phyloP scores from a whole-genome alignment of 2,329 filamentous ascomycete genomes.

The Huntiella savannae region DNA sequence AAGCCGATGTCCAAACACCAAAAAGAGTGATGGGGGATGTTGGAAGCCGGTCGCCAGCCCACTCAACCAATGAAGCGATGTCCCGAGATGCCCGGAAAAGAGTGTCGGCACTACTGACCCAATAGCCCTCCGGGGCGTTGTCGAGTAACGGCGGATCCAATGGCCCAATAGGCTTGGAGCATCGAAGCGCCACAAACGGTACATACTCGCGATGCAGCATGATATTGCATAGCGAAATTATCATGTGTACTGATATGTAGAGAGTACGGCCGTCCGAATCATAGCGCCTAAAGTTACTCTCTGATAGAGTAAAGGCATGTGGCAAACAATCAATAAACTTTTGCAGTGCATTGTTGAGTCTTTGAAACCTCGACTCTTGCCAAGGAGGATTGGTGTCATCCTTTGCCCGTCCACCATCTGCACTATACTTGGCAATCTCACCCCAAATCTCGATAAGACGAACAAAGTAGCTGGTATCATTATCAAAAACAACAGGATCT shows the following conservation, averaged over 20 bases:
- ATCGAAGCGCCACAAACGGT: slow-evolving; percentile 20
- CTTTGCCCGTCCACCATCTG: slow-evolving; percentile 30
- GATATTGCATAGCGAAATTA: slow-evolving; percentile 45
- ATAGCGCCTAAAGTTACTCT: neutral
- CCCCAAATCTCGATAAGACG: slow-evolving; percentile 40
- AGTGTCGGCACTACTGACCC: slow-evolving; percentile 40
- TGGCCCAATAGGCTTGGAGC: slow-evolving; percentile 30
- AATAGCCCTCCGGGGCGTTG: slow-evolving; percentile 27
- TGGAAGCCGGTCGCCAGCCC: slow-evolving; percentile 41
- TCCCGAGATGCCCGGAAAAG: slow-evolving; percentile 44
- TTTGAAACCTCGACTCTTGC: slow-evolving; percentile 36
- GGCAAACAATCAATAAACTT: slow-evolving; percentile 1
- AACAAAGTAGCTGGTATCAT: slow-evolving; percentile 33
- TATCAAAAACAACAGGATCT: slow-evolving; percentile 22
- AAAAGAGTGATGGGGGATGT: slow-evolving; percentile 51
- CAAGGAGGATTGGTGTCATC: slow-evolving; percentile 35
- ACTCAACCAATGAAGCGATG: slow-evolving; percentile 44
- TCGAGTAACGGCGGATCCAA: slow-evolving; percentile 24
- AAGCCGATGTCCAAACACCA: slow-evolving; percentile 46
- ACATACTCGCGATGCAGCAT: slow-evolving; percentile 22
- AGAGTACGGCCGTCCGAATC: neutral
- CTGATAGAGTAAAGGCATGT: neutral
- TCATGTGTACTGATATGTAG: slow-evolving; percentile 20
- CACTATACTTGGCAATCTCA: slow-evolving; percentile 37
- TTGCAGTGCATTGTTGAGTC: slow-evolving; percentile 23